These are phyloP conservation scores for Conticribra guillardii DNA, from an alignment of 108 stramenopile genomes.

Conservation along the genomic window DNA sequence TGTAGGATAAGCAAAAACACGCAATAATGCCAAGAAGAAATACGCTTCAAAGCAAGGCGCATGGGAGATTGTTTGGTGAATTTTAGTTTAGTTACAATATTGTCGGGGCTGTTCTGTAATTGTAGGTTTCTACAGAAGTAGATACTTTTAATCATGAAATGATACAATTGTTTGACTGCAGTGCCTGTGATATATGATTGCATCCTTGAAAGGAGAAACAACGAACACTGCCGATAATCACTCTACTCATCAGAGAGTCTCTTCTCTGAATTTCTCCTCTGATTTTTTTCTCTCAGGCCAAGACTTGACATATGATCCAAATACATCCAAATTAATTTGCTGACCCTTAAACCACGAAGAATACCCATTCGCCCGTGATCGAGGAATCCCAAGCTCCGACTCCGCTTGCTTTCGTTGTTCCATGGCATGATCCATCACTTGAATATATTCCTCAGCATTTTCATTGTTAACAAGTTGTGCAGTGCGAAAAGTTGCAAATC, in stretches of 20 bases:
- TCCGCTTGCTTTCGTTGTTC: conserved; percentile 16
- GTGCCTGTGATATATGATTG: too few species aligned
- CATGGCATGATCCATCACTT: conserved; percentile 35
- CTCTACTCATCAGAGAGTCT: conserved; percentile 12
- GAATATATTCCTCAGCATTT: conserved; percentile 12
- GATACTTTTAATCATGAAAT: too few species aligned
- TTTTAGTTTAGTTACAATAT: too few species aligned
- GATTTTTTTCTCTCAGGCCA: conserved; percentile 11
- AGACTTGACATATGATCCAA: conserved; percentile 8
- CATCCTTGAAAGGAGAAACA: too few species aligned
- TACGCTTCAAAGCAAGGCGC: too few species aligned
- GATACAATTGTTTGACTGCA: too few species aligned
- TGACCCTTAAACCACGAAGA: conserved; percentile 42
- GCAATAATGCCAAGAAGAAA: too few species aligned
- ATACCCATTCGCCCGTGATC: conserved; percentile 21
- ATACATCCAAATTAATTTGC: conserved; percentile 30
- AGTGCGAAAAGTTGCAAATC: conserved; percentile 11
- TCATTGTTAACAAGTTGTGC: conserved; percentile 6
- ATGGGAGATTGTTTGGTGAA: too few species aligned
- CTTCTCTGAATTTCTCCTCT: conserved; percentile 29
- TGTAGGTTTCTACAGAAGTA: too few species aligned
- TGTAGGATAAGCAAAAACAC: too few species aligned
- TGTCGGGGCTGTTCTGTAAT: too few species aligned
- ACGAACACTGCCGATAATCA: not conserved
- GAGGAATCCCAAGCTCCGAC: conserved; percentile 3